phyloP scores from a whole-genome alignment of 306 rosid species.

The Quercus gilva region DNA sequence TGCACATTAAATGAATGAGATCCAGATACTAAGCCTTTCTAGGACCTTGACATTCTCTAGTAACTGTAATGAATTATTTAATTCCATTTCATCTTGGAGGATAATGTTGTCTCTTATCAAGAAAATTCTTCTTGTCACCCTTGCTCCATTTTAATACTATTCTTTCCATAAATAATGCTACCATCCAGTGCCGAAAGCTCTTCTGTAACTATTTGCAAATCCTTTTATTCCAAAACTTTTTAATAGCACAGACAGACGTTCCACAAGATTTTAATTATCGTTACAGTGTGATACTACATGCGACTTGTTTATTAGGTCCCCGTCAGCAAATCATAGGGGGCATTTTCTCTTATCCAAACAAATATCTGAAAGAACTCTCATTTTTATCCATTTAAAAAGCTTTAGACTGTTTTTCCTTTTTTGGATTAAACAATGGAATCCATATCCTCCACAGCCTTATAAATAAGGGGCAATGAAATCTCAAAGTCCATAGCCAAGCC shows the following conservation, averaged over 20 bases:
- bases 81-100: neutral
- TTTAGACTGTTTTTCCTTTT: constrained; percentile 24
- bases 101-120: neutral
- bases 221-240: constrained; percentile 46
- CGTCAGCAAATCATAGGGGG: constrained; percentile 57
- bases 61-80: neutral
- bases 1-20: neutral
- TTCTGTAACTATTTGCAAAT: constrained; percentile 16
- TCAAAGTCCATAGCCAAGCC: constrained; percentile 40
- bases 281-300: constrained; percentile 43
- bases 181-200: constrained; percentile 40
- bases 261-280: constrained; percentile 33
- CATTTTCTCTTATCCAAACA: constrained; percentile 84
- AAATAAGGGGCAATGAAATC: constrained; percentile 55
- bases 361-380: constrained; percentile 66
- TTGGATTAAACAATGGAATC: constrained; percentile 38
- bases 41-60: neutral
- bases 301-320: constrained; percentile 64
- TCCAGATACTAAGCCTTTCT: neutral
- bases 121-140: constrained; percentile 13
- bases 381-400: constrained; percentile 45
- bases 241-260: constrained; percentile 31
- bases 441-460: constrained; percentile 49
- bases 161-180: constrained; percentile 29
- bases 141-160: neutral